Evolutionary conservation across 371 early-diverging fungal genomes (phyloP).

Genomic region (Mycotypha africana): DNA sequence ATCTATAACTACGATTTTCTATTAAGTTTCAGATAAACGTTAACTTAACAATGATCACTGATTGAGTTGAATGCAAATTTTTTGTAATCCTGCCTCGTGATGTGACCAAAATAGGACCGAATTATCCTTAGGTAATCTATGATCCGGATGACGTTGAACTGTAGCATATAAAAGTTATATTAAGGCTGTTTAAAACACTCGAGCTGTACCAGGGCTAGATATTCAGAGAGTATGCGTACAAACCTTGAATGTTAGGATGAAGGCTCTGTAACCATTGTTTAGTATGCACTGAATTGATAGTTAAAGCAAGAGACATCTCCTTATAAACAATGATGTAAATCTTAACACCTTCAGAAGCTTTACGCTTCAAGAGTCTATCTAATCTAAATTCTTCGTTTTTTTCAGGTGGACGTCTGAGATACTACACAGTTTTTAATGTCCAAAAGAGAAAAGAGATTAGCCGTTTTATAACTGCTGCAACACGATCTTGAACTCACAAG

Average conservation of each 20-base stretch:
- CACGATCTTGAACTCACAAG: slow-evolving; percentile 40
- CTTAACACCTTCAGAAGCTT: slow-evolving; percentile 85
- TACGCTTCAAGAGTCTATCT: slow-evolving; percentile 74
- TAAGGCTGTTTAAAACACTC: no score
- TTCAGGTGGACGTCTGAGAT: slow-evolving; percentile 73
- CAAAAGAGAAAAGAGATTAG: no score
- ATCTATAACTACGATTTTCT: slow-evolving; percentile 89
- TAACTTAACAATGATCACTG: no score
- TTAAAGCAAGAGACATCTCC: slow-evolving; percentile 78
- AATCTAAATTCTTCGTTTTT: slow-evolving; percentile 74
- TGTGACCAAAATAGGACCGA: slow-evolving; percentile 79
- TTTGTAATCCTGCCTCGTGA: slow-evolving; percentile 37
- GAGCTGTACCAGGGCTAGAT: no score
- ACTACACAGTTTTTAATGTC: slow-evolving; percentile 29
- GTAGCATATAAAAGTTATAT: background rate
- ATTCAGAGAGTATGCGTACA: no score
- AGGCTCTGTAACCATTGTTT: slow-evolving; percentile 72
- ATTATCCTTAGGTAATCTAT: slow-evolving; percentile 54
- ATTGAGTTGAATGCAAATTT: background rate
- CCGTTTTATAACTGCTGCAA: no score
- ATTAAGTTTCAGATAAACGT: no score
- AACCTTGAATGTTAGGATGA: slow-evolving; percentile 75
- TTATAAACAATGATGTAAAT: slow-evolving; percentile 90
- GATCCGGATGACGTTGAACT: slow-evolving; percentile 86
- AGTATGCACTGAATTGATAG: slow-evolving; percentile 79